phyloP scores from a whole-genome alignment of 441 rosid species.

The Adansonia grandidieri region DNA sequence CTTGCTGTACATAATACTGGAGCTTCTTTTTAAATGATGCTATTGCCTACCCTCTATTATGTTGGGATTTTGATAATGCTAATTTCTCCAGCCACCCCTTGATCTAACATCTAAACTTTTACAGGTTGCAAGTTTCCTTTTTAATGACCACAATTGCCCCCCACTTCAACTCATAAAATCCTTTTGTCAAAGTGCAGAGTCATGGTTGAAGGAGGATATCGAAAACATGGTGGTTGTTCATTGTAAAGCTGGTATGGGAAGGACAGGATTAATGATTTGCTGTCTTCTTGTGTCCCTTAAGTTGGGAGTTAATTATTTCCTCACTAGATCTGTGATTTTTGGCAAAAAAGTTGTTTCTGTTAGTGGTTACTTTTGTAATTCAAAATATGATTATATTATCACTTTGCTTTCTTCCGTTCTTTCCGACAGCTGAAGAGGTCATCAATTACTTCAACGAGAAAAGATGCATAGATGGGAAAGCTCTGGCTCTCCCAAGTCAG shows the following conservation, averaged over 20 bases:
- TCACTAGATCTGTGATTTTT: background rate
- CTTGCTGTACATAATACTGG: background rate
- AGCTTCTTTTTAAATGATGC: background rate
- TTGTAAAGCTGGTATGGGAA: slow-evolving; percentile 90
- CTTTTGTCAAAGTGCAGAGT: slow-evolving; percentile 82
- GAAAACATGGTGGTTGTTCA: slow-evolving; percentile 88
- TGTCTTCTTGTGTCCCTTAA: slow-evolving; percentile 80
- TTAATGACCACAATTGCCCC: slow-evolving; percentile 89
- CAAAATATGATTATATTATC: slow-evolving; percentile 30
- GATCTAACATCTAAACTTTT: slow-evolving; percentile 8
- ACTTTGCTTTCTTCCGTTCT: slow-evolving; percentile 58
- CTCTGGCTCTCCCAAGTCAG: slow-evolving; percentile 88
- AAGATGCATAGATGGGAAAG: slow-evolving; percentile 88
- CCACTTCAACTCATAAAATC: slow-evolving; percentile 72
- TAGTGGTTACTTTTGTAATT: too few relatives aligned
- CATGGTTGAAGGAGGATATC: slow-evolving; percentile 89
- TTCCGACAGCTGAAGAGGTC: slow-evolving; percentile 74
- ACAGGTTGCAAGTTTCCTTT: slow-evolving; percentile 88
- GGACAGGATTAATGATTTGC: slow-evolving; percentile 89
- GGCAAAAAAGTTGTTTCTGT: too few relatives aligned
- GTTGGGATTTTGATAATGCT: slow-evolving; percentile 2
- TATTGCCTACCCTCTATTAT: background rate
- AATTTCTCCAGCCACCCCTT: slow-evolving; percentile 21
- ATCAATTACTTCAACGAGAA: slow-evolving; percentile 78
- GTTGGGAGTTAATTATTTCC: slow-evolving; percentile 43